These are phyloP conservation scores for Colletotrichum sp. DNA, from an alignment of 2,329 filamentous ascomycete species.

Conservation along the genomic window DNA sequence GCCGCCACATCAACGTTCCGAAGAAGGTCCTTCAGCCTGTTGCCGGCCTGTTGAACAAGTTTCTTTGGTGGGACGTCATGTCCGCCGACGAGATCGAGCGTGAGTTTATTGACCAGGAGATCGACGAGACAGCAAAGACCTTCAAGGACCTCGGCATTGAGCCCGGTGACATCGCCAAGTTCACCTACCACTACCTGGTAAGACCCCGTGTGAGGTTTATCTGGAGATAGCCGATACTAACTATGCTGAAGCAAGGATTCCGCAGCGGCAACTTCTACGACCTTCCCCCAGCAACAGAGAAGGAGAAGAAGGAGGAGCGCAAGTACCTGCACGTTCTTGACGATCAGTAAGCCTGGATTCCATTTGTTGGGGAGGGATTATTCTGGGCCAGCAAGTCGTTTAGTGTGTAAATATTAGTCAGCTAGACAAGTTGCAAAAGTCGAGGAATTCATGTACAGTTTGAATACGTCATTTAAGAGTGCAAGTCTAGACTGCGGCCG, in stretches of 20 bases:
- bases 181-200: constrained; percentile 94
- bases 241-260: constrained; percentile 75
- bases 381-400: constrained; percentile 15
- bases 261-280: constrained; percentile 90
- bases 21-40: constrained; percentile 79
- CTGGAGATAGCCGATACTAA: constrained; percentile 31
- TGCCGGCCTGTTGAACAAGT: constrained; percentile 77
- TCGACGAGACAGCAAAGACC: constrained; percentile 91
- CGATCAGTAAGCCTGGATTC: constrained; percentile 58
- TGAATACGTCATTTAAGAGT: not conserved
- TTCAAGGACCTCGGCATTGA: constrained; percentile 93
- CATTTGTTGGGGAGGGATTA: constrained; percentile 23
- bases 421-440: constrained; percentile 29
- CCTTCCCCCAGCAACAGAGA: constrained; percentile 90
- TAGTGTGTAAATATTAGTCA: constrained; percentile 33
- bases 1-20: constrained; percentile 90
- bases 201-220: constrained; percentile 37
- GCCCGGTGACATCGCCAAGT: constrained; percentile 82
- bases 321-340: constrained; percentile 96
- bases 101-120: constrained; percentile 91
- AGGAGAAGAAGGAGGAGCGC: constrained; percentile 92
- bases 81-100: constrained; percentile 87
- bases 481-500: not conserved
- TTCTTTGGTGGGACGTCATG: constrained; percentile 86
- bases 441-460: constrained; percentile 16